Base-by-base conservation (phyloP, 805 yeast species). In the Kregervanrija fluxuum region DNA sequence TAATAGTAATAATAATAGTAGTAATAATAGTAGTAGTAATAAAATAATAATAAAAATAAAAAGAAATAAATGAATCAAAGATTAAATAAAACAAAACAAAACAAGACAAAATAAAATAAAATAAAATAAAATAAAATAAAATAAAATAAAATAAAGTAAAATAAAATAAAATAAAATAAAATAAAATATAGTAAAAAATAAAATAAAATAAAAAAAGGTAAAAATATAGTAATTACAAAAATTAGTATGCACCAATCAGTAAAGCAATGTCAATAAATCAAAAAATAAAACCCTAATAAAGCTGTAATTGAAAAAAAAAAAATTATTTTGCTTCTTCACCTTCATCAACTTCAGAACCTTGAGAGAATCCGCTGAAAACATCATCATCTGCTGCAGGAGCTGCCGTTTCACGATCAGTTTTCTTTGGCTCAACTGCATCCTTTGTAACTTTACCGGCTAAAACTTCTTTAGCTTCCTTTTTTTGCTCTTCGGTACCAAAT, bases 331-430 rank as follows among this genome's bases (percentile, higher is more conserved):
- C 8, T 9, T 37, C 14, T 28, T 28, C 40, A 14, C 38, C 44
- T 35, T 41, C 48, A 10, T 38, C 4, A 43, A 34, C 31, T 5
- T 52, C 62, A 5, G 74, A 70, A 28, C 74, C 75, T 54, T 71
- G 75, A n/a, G 71, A 66, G 52, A 71, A 71, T 3, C 71, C 72
- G 22, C 70, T 61, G 48, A 71, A 71, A 2, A 73, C 69, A 36
- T 52, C 55, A 30, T 50, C 50, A 14, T 59, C 52, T 2, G 37
- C 51, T 8, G 49, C 47, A 17, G 50, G 41, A 12, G 33, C 34
- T 17, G 42, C 35, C 8, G 33, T 28, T 9, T 33, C 42, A 9
- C 32, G 8, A 28, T 38, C 46, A 13, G 11, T 32, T 11, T 35
- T 37, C 33, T 38, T 12, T 22, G 65, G 65, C 42, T 62, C 63